A percentile compares a stretch with the other conserved stretches of the same genome.
Conservation (phyloP, 345 rosid species). For the Arabidopsis thaliana region TAIR10.1 NC_003070.9:27693001-27693500, state of each 20-base stretch:
- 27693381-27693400: neutral
- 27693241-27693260: neutral
- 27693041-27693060: neutral
- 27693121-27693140: conserved; percentile 93
- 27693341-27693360: conserved; percentile 89
- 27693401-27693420: conserved; percentile 17
- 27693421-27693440: conserved; percentile 9
- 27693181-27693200: conserved; percentile 98
- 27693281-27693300: conserved; percentile 71
- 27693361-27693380: conserved; percentile 97
- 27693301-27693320: conserved; percentile 94
- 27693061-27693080: conserved; percentile 10
- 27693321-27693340: conserved; percentile 91
- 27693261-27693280: neutral
- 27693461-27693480: neutral
- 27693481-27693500: conserved; percentile 11
- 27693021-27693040: conserved; percentile 9
- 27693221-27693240: conserved; percentile 31
- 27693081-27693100: neutral
- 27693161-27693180: conserved; percentile 78
- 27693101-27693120: conserved; percentile 98
- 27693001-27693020: neutral
- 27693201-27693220: conserved; percentile 60
- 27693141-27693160: conserved; percentile 97
- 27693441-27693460: conserved; percentile 3